phyloP scores from a whole-genome alignment of 306 rosid species.

The Fragaria nilgerrensis region DNA sequence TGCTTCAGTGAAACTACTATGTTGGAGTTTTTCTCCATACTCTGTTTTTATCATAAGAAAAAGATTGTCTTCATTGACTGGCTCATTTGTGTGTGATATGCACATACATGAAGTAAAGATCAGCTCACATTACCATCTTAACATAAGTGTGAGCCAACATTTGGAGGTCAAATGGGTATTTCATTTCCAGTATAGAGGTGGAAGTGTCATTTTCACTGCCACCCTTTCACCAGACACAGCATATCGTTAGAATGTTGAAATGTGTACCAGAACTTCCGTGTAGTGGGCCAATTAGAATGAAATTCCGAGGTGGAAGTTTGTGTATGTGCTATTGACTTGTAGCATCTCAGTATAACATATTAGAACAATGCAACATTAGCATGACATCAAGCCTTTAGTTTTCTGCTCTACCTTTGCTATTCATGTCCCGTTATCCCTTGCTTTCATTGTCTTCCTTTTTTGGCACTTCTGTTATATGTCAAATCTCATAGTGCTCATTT shows the following conservation, averaged over 20 bases:
- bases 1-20: constrained; percentile 2
- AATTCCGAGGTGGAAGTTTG: background rate
- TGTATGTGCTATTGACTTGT: background rate
- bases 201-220: background rate
- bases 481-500: constrained; percentile 8
- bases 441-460: background rate
- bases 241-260: background rate
- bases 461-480: constrained; percentile 1
- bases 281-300: background rate
- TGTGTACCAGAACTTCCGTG: background rate
- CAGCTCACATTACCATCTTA: background rate
- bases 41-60: background rate
- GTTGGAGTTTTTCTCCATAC: background rate
- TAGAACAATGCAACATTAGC: background rate
- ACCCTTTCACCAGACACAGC: background rate
- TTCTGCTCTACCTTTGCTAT: background rate
- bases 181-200: background rate
- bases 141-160: background rate
- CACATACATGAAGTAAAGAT: background rate
- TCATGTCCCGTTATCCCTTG: background rate
- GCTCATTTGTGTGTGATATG: background rate
- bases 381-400: background rate
- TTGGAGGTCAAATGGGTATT: background rate
- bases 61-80: background rate
- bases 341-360: background rate